Evolutionary conservation across 352 stramenopile species (phyloP), one percentile per base, ranked within the genome.

Genomic region (Pseudoperonospora humuli): DNA sequence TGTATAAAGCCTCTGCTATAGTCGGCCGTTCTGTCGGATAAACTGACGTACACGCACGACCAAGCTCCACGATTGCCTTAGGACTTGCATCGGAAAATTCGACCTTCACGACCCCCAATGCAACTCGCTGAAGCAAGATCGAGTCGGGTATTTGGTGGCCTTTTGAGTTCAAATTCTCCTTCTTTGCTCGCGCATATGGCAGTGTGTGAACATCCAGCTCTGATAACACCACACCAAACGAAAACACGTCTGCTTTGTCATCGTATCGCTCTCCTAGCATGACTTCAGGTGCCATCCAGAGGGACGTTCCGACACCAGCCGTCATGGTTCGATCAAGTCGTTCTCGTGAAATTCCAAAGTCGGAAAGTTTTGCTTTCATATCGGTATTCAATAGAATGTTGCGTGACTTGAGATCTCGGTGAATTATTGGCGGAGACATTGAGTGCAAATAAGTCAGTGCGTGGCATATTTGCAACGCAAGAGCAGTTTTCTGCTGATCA

Each of bases 61-160:
- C 64, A 5, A 67, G 29, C 25, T 64, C 45, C 24, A 56, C 54
- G 19, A 71, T 61, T 6, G 57, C 50, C 9, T 48, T 25, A 1
- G 50, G 57, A 8, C 17, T 21, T 17, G 33, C 49, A 0, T 28
- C 41, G 5, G 67, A 75, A n/a, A 79, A 75, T 29, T 66, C 42
- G 10, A 75, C 57, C 0, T 39, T 50, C 10, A 83, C 36, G 45
- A 45, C 45, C 0, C 70, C 70, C 0, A 57, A 48, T 0, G 67
- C 64, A n/a, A 77, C 67, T 17, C 75, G 43, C 44, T 83, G 67
- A 24, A 83, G 32, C 10, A 79, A 65, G 0, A 60, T 65, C 5
- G 63, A 46, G 20, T 74, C 62, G 0, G 66, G 51, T 39, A 70
- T 49, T 24, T 26, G 27, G 45, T 33, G 52, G n/a, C n/a, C n/a